Percentiles rank a stretch among this genome's conserved stretches.
Conservation (phyloP, 306 rosid species). For the Mimosa pudica region DNA sequence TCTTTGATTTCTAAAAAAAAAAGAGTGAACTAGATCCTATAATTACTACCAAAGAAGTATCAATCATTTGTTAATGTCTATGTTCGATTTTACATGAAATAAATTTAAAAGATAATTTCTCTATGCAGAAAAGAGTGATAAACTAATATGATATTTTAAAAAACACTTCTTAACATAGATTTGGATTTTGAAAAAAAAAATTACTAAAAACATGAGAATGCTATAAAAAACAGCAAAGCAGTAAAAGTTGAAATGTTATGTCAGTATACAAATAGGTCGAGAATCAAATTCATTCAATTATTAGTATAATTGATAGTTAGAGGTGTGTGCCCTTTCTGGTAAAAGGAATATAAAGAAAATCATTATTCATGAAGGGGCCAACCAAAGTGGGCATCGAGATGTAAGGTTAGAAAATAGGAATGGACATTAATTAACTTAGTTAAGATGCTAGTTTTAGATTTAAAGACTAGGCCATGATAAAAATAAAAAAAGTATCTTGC, state of each 20-base stretch:
- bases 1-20: too few species aligned
- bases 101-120: not conserved
- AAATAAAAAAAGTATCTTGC: too few species aligned
- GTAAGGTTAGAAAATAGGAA: not conserved
- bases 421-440: not conserved
- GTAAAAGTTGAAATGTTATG: not conserved
- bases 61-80: not conserved
- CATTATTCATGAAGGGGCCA: not conserved
- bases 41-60: too few species aligned
- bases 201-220: not conserved
- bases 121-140: not conserved
- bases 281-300: conserved; percentile 1
- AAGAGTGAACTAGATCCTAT: too few species aligned
- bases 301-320: not conserved
- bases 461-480: not conserved
- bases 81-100: not conserved
- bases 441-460: not conserved
- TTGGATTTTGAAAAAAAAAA: not conserved
- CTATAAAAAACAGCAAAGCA: not conserved
- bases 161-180: too few species aligned
- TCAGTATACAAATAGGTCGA: not conserved
- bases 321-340: not conserved
- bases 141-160: not conserved
- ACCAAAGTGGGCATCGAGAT: not conserved
- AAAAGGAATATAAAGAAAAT: too few species aligned